Conservation (phyloP, 495 filamentous ascomycete genomes). For the Neohortaea acidophila region DNA sequence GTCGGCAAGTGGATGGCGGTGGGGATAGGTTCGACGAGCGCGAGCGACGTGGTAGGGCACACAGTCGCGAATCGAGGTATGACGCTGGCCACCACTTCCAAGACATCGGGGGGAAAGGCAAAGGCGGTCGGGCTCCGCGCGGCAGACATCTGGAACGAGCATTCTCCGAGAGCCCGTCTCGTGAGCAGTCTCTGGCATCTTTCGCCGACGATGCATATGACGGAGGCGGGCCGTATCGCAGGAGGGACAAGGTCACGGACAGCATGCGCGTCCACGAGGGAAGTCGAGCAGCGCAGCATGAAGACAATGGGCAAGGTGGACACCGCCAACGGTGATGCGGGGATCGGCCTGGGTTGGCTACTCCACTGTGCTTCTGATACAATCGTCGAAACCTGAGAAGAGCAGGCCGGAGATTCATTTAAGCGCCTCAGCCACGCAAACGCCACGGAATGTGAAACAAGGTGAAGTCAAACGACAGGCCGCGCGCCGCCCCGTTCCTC, state of each 20-base stretch:
- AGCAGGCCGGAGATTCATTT: too few relatives aligned
- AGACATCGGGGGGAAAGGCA: background rate
- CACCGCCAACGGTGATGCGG: too few relatives aligned
- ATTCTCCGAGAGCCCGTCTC: conserved; percentile 12
- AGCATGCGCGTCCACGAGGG: conserved; percentile 3
- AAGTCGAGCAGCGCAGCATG: too few relatives aligned
- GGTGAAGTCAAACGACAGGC: too few relatives aligned
- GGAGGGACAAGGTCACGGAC: background rate
- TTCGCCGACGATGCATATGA: background rate
- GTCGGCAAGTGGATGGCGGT: conserved; percentile 3
- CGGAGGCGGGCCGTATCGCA: conserved; percentile 5
- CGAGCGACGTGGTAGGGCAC: conserved; percentile 16
- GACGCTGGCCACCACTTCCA: background rate
- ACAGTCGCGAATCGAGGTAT: background rate
- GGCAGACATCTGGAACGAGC: conserved; percentile 1
- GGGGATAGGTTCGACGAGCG: conserved; percentile 11
- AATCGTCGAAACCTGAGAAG: too few relatives aligned
- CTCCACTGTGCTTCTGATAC: too few relatives aligned
- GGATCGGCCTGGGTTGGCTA: too few relatives aligned
- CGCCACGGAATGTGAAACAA: too few relatives aligned
- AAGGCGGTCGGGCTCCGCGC: background rate
- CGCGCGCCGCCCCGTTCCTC: too few relatives aligned
- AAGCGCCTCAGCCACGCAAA: too few relatives aligned
- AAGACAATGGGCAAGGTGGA: background rate
- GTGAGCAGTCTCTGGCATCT: background rate